phyloP scores from a whole-genome alignment of 176 grass and related monocot genomes.

The Rhynchospora pubera region DNA sequence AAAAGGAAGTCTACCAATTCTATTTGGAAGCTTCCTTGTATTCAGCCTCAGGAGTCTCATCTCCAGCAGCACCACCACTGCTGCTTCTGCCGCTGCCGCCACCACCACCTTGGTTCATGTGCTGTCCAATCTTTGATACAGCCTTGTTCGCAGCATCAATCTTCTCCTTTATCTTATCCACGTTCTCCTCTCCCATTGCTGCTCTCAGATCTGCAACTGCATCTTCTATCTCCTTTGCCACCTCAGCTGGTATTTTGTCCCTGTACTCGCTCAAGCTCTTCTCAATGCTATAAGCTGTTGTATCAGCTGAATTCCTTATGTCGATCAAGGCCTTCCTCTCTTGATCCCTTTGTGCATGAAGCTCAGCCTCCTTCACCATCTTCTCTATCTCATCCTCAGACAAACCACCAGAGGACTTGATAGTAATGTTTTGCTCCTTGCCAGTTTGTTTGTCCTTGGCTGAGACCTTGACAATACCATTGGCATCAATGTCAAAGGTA shows the following conservation, averaged over 20 bases:
- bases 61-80: conserved; percentile 23
- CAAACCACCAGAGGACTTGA: conserved; percentile 89
- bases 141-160: conserved; percentile 89
- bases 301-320: conserved; percentile 75
- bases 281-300: conserved; percentile 87
- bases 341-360: conserved; percentile 83
- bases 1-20: neutral
- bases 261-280: conserved; percentile 88
- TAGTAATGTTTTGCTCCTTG: conserved; percentile 95
- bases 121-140: conserved; percentile 85
- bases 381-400: conserved; percentile 85
- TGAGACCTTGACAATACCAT: conserved; percentile 96
- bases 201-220: conserved; percentile 71
- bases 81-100: neutral
- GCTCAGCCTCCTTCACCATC: conserved; percentile 92
- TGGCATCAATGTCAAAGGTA: conserved; percentile 89
- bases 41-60: conserved; percentile 80
- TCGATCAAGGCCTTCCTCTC: conserved; percentile 83
- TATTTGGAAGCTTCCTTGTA: conserved; percentile 54
- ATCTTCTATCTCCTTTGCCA: conserved; percentile 53
- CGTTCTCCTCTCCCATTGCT: conserved; percentile 56
- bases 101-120: conserved; percentile 57
- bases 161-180: conserved; percentile 96
- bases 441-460: conserved; percentile 76
- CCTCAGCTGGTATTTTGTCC: conserved; percentile 76